Percentiles rank a stretch among this genome's conserved stretches.
These are phyloP conservation scores for Colletotrichum chrysophilum DNA, from an alignment of 2,329 filamentous ascomycete genomes.

Conservation along the genomic window DNA sequence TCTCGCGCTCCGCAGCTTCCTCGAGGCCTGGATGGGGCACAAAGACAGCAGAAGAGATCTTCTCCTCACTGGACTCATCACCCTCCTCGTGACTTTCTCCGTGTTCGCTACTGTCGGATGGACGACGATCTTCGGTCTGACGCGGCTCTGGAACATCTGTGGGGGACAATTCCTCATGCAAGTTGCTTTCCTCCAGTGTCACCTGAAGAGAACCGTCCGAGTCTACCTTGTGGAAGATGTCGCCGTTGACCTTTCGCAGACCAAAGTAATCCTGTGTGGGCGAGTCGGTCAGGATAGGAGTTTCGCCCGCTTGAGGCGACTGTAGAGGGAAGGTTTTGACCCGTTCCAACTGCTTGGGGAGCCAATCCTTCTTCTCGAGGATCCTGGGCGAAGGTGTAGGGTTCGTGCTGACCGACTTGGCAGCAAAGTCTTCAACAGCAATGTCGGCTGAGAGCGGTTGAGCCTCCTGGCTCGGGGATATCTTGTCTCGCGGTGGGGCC, in stretches of 20 bases:
- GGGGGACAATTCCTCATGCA: constrained; percentile 11
- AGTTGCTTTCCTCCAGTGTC: constrained; percentile 3
- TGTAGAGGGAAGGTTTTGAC: constrained; percentile 19
- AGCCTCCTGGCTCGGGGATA: constrained; percentile 39
- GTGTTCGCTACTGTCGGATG: constrained; percentile 43
- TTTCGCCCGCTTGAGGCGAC: constrained; percentile 14
- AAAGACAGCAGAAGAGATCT: constrained; percentile 87
- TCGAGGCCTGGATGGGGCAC: constrained; percentile 73
- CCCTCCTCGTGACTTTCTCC: constrained; percentile 50
- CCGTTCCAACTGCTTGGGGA: constrained; percentile 7
- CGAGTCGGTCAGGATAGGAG: constrained; percentile 19
- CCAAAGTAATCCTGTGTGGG: constrained; percentile 23
- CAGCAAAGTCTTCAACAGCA: constrained; percentile 21
- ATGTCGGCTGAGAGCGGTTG: constrained; percentile 14
- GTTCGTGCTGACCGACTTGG: constrained; percentile 6
- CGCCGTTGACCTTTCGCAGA: constrained; percentile 19
- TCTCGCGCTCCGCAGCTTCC: constrained; percentile 35
- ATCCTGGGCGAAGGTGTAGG: constrained; percentile 24
- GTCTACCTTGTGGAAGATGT: constrained; percentile 24
- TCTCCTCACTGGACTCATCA: constrained; percentile 77
- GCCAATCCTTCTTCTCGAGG: constrained; percentile 24
- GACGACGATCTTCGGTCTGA: constrained; percentile 31
- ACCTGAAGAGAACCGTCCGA: neutral
- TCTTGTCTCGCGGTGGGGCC: constrained; percentile 43
- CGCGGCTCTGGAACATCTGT: neutral